Evolutionary conservation across 495 filamentous ascomycete genomes (phyloP), one percentile per base, ranked within the genome.

Genomic region (Penicillium samsonianum): DNA sequence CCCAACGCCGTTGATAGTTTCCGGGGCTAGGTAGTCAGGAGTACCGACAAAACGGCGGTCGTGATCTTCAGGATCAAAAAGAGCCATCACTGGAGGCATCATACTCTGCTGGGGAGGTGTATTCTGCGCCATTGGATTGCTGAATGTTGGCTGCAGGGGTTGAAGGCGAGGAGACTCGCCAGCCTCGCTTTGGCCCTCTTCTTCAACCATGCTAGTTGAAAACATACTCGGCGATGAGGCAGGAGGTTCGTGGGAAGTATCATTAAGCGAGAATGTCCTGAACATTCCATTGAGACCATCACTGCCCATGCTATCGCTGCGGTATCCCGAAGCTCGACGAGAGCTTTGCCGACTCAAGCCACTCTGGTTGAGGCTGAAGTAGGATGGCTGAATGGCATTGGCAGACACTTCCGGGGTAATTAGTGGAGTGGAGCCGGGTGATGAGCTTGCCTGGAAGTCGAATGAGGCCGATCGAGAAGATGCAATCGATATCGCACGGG

Each of bases 381-480:
- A 98, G 2, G 94, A 98, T 12, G 94, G 95, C 55, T 94, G 91
- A 7, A 82, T 81, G 37, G 89, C 67, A 52, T 87, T 84, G 25
- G 76, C 73, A 14, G 75, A 78, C 54, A 83, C 77, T 57, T 94
- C 93, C 0, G 94, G 92, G 6, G 89, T 92, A 72, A 98, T 93
- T 44, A 90, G 80, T 7, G 94, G 95, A 1, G 95, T 98, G 1
- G 87, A 84, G 12, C 81, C 79, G 6, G 95, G 93, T 2, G 94
- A 96, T 25, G 87, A 81, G 40, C 76, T 78, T 12, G 86, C 89
- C 49, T 92, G 90, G 37, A 94, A 84, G 67, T 98, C 94, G 58
- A 98, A 91, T 1, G 95, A 98, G 5, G 95, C 88, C 10, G 94
- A 98, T n/a, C 94, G 85, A 30, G 93, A 98, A 31, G 94, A 98